Evolutionary conservation across 805 yeast genomes (phyloP).

Genomic region (Candida coquimbonensis): DNA sequence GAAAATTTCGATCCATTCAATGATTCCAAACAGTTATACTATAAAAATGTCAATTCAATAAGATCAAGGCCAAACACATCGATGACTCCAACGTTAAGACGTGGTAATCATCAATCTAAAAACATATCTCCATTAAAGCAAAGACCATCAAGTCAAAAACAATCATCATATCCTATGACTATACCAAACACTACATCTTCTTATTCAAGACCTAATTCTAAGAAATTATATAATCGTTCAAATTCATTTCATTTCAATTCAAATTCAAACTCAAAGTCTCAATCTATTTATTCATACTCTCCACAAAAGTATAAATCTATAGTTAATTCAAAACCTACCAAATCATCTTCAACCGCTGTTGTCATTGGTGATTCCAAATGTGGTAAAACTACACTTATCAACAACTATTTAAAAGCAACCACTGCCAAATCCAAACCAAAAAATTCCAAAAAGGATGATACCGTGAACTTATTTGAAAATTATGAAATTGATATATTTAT

Average conservation of each 20-base stretch:
- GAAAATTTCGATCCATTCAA: slow-evolving; percentile 4
- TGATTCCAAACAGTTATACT: background rate
- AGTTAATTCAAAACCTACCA: background rate
- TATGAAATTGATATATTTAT: slow-evolving; percentile 15
- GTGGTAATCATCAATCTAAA: slow-evolving; percentile 4
- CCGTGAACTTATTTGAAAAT: slow-evolving; percentile 15
- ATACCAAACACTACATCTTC: background rate
- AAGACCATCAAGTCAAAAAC: background rate
- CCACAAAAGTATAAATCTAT: background rate
- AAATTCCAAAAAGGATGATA: slow-evolving; percentile 3
- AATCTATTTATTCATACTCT: no score
- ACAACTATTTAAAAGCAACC: slow-evolving; percentile 10
- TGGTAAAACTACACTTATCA: slow-evolving; percentile 22
- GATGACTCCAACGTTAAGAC: slow-evolving; percentile 6
- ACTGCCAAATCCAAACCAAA: background rate
- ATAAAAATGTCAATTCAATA: background rate
- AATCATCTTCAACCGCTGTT: slow-evolving; percentile 9
- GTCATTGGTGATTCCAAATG: slow-evolving; percentile 23
- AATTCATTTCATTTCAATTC: no score
- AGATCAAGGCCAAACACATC: slow-evolving; percentile 2
- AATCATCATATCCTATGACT: background rate
- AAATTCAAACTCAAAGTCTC: no score
- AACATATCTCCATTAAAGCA: background rate
- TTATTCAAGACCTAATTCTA: background rate
- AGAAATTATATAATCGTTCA: background rate